Base-by-base conservation (phyloP, 768 basidiomycete genomes). In the Lentinus brumalis region DNA sequence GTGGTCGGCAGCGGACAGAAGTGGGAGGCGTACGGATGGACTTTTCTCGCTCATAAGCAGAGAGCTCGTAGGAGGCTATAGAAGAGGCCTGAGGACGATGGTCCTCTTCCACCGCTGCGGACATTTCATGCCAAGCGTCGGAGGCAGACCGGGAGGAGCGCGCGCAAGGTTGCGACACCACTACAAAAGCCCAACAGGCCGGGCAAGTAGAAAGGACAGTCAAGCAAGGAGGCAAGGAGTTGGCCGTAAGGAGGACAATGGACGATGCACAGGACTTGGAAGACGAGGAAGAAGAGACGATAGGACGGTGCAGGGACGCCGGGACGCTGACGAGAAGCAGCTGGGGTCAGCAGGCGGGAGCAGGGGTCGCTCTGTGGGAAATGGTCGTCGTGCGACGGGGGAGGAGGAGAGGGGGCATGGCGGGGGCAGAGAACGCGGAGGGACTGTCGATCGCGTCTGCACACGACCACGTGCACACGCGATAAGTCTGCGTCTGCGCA, bases 21-120 rank as follows among this genome's bases (percentile, higher is more conserved):
- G 35, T n/a, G 35, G 9, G 26, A n/a, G 26, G 35, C 61, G 53
- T 50, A 63, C 61, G 39, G 45, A 63, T 63, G 40, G 61, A 63
- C 44, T 63, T 63, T 50, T 63, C 57, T 31, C 49, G 53, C 16
- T 56, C 53, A 16, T 55, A 63, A 1, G 53, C 26, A 30, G 57
- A 59, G 49, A 31, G 42, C 35, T 50, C 51, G 49, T 49, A 61
- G 32, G 21, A 50, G 7, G 35, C 57, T 63, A 63, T 50, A 31
- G 61, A 63, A 14, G 61, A 52, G 39, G 57, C 53, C 49, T 52
- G 35, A 53, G 50, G 44, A 42, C 61, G 61, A 41, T 45, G 47
- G 49, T 59, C 61, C 61, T 63, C 61, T 57, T 63, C 61, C 18
- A 63, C 61, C n/a, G 26, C 57, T 30, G 61, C 47, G 53, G 61